Base-by-base conservation (phyloP, 2,329 filamentous ascomycete species). In the Aureobasidium sp. region DNA sequence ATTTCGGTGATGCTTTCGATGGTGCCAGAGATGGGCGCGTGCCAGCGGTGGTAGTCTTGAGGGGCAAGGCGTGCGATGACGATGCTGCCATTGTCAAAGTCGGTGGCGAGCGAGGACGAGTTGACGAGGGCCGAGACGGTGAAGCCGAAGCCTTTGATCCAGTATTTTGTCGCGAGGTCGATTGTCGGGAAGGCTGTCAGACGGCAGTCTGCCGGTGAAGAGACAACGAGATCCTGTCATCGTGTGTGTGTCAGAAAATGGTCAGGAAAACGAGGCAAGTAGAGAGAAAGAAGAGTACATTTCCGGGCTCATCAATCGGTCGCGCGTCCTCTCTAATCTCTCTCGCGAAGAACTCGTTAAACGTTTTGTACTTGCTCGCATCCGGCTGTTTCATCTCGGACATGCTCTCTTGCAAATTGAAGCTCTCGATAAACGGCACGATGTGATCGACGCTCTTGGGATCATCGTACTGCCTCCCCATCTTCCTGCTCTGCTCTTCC, bases 261-360 rank as follows among this genome's bases (percentile, higher is more conserved):
- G 34, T 49, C 24, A 39, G 24, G 21, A 6, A 12, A 30, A 0
- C 4, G 7, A 34, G 30, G n/a, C 11, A 12, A 12, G 16, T 3
- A 29, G 27, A 1, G 8, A 10, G 4, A 8, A 32, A 14, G 14
- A 17, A n/a, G 14, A 4, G 2, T 8, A 58, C 61, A 39, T 70
- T 66, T 5, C 61, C 61, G 4, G 68, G 64, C 37, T 70, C 66
- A 6, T 61, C 66, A 12, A 70, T 60, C 2, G 71, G 71, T 10
- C 71, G 58, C 1, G 70, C 69, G 17, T 60, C 60, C 6, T 62
- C 57, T 29, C 63, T 63, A 45, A 73, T 63, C 51, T 69, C 66
- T 17, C 70, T 60, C 1, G 66, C 66, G 53, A 73, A 73, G 62
- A 73, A 73, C 3, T 68, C 68, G 56, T 73, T 73, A 66, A 73